phyloP scores from a whole-genome alignment of 2,329 filamentous ascomycete genomes.

The Penicillium sp. region DNA sequence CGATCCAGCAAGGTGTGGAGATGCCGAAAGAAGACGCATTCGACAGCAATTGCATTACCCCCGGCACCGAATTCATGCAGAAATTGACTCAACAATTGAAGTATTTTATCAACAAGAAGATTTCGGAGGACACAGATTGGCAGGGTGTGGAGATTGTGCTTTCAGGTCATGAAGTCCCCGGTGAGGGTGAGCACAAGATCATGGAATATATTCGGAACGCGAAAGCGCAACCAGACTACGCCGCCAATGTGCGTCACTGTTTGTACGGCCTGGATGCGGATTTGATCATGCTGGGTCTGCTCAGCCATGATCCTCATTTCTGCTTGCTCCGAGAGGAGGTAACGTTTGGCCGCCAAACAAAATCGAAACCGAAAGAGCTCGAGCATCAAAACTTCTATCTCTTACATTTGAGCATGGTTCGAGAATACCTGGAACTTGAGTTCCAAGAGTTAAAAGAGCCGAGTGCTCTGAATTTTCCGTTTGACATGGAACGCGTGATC shows the following conservation, averaged over 20 bases:
- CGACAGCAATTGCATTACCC: conserved; percentile 99
- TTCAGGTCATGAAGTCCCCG: conserved; percentile 95
- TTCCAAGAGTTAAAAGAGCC: conserved; percentile 88
- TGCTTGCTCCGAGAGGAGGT: conserved; percentile 96
- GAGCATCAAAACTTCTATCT: conserved; percentile 99
- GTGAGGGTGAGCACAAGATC: conserved; percentile 99
- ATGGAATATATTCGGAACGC: conserved; percentile 99
- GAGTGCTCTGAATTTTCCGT: conserved; percentile 73
- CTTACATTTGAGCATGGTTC: conserved; percentile 94
- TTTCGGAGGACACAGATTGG: conserved; percentile 96
- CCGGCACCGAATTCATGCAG: conserved; percentile 96
- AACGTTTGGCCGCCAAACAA: conserved; percentile 86
- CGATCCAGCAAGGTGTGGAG: conserved; percentile 83
- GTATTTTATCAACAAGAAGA: conserved; percentile 99
- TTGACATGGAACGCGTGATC: conserved; percentile 94
- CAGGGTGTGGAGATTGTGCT: conserved; percentile 95
- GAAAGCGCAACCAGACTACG: conserved; percentile 91
- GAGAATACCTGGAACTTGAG: conserved; percentile 94
- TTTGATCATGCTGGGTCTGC: conserved; percentile 95
- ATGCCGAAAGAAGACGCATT: conserved; percentile 95
- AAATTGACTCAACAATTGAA: conserved; percentile 91
- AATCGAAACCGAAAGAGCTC: conserved; percentile 90
- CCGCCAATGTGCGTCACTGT: conserved; percentile 92
- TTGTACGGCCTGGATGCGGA: conserved; percentile 97
- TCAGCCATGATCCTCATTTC: conserved; percentile 98